phyloP scores from a whole-genome alignment of 1,284 basidiomycete species.

The Somion occarium region DNA sequence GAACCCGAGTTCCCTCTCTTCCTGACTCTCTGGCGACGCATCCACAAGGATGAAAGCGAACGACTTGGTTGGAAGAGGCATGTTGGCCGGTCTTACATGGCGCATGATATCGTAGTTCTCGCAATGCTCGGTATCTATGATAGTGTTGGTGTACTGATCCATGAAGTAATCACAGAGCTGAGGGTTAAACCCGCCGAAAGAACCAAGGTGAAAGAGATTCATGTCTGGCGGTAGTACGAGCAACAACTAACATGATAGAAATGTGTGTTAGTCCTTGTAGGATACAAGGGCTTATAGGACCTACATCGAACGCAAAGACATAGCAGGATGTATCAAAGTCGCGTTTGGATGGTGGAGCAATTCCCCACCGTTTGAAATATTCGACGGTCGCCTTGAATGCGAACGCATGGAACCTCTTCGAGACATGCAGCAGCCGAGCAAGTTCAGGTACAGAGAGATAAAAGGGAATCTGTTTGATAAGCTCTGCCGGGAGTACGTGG shows the following conservation, averaged over 20 bases:
- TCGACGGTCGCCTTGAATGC: neutral
- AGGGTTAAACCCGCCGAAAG: neutral
- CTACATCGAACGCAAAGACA: neutral
- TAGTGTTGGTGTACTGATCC: neutral
- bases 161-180: neutral
- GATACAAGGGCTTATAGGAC: no score
- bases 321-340: neutral
- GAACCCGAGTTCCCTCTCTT: neutral
- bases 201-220: no score
- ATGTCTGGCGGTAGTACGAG: no score
- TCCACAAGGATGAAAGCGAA: neutral
- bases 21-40: neutral
- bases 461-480: neutral
- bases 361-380: neutral
- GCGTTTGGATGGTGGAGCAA: neutral
- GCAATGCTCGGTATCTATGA: neutral
- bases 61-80: neutral
- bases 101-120: slow-evolving; percentile 1
- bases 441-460: neutral
- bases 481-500: neutral
- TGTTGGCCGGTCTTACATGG: neutral
- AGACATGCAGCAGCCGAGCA: neutral
- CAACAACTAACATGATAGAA: no score
- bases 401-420: neutral
- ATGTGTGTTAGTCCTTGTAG: no score